A percentile compares a stretch with the other conserved stretches of the same genome.
Evolutionary conservation across 2,329 filamentous ascomycete genomes (phyloP).

Genomic region (Chaetomiaceae sp.): DNA sequence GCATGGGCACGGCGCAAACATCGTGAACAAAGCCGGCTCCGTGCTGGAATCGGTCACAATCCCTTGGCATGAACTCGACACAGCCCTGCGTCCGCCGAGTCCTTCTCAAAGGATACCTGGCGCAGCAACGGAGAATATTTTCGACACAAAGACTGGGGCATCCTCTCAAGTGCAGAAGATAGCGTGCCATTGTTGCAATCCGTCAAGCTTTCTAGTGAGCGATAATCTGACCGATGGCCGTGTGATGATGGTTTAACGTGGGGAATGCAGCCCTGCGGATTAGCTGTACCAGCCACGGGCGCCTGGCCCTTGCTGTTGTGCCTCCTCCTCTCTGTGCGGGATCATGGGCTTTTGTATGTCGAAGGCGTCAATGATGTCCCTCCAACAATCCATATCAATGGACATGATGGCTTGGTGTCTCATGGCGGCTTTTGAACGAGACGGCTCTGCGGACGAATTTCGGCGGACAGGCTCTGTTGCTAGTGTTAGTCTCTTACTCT

Average conservation of each 20-base stretch:
- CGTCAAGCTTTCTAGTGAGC: too few relatives aligned
- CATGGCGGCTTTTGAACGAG: slow-evolving; percentile 43
- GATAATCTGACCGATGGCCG: too few relatives aligned
- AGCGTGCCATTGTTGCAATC: too few relatives aligned
- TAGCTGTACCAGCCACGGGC: slow-evolving; percentile 61
- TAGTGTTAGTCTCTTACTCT: slow-evolving; percentile 25
- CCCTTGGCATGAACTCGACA: not conserved
- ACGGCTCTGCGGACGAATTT: slow-evolving; percentile 38
- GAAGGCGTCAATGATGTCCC: slow-evolving; percentile 69
- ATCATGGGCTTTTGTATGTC: slow-evolving; percentile 78
- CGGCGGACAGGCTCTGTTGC: slow-evolving; percentile 40
- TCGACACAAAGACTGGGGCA: too few relatives aligned
- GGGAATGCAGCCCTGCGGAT: not conserved
- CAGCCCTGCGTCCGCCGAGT: not conserved
- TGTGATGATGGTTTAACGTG: not conserved
- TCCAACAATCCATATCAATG: slow-evolving; percentile 81
- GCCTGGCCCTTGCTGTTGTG: slow-evolving; percentile 46
- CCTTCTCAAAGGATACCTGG: too few relatives aligned
- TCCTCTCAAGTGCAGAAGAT: too few relatives aligned
- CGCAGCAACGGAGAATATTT: too few relatives aligned
- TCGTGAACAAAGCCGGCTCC: not conserved
- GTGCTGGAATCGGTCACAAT: too few relatives aligned
- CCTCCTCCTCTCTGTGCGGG: slow-evolving; percentile 65
- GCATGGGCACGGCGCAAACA: not conserved
- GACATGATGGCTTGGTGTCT: slow-evolving; percentile 85